Evolutionary conservation across 495 filamentous ascomycete genomes (phyloP).

Genomic region (Penicillium alfredii): DNA sequence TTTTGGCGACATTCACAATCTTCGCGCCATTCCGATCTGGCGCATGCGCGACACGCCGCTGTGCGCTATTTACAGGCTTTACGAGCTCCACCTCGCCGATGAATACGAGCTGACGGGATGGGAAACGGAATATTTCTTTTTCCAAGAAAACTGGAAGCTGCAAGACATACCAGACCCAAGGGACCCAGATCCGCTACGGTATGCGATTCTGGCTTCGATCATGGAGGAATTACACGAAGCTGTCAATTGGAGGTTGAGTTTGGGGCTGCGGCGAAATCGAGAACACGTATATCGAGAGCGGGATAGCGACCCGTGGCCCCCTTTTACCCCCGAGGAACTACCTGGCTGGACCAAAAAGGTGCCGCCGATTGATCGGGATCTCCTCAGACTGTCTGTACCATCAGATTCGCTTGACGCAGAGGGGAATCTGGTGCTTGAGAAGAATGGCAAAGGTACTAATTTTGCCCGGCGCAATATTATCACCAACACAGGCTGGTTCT

Average conservation of each 20-base stretch:
- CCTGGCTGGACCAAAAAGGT: conserved; percentile 21
- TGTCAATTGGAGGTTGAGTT: conserved; percentile 34
- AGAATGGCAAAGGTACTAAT: conserved; percentile 12
- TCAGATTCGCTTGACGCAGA: conserved; percentile 8
- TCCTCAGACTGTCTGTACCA: conserved; percentile 14
- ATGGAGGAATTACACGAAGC: conserved; percentile 32
- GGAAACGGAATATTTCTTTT: conserved; percentile 38
- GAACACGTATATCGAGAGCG: conserved; percentile 23
- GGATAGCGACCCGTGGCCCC: conserved; percentile 16
- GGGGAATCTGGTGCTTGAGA: conserved; percentile 24
- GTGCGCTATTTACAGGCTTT: conserved; percentile 35
- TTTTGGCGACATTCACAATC: conserved; percentile 24
- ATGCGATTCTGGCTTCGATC: conserved; percentile 35
- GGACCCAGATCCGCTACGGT: conserved; percentile 31
- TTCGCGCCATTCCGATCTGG: conserved; percentile 30
- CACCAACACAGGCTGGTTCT: conserved; percentile 27
- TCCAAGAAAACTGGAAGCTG: conserved; percentile 22
- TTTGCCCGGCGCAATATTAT: conserved; percentile 31
- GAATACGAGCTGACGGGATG: conserved; percentile 19
- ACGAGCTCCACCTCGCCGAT: conserved; percentile 27
- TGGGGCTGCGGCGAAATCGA: conserved; percentile 29
- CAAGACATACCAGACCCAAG: conserved; percentile 28
- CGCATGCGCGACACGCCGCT: conserved; percentile 32
- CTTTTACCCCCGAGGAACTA: conserved; percentile 16
- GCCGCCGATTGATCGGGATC: conserved; percentile 15